Base-by-base conservation (phyloP, 208 protist genomes). In the Leishmania tropica region DNA sequence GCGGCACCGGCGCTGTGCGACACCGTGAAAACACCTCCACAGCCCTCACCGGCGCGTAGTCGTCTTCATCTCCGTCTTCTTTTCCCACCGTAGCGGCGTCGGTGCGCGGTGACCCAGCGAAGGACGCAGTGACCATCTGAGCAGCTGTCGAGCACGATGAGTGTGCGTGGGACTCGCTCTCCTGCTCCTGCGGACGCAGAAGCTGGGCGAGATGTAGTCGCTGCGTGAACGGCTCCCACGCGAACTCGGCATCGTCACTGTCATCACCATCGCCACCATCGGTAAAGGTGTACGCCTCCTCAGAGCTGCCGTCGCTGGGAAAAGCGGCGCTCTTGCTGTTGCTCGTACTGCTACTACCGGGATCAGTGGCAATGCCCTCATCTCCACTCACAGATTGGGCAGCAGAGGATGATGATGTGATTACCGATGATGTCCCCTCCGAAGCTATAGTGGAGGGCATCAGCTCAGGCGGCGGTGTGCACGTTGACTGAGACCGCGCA, bases 21-120 rank as follows among this genome's bases (percentile, higher is more conserved):
- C 64, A 51, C 8, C 67, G 51, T 56, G 64, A 42, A 51, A 37
- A 45, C 35, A 37, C 3, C 2, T 31, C 15, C 62, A 60, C 60
- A 11, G 70, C 68, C 42, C 75, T 85, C 54, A 89, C 86, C 2
- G 86, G 86, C 10, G 86, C 86, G 48, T 83, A 89, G 42, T 87
- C 78, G 42, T 79, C 78, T 13, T 81, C 81, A 7, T 81, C 78
- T 31, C 78, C 76, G 28, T 72, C 67, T 19, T 72, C 62, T 1
- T 42, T 45, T 13, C 40, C 42, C 53, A 48, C 21, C 37, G 19
- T 48, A 15, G 28, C 56, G 37, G 75, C 40, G 11, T 65, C 37
- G 21, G 53, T 6, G 47, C 11, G 37, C 40, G 37, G 10, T 35
- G 56, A 10, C 5, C 6, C 5, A 7, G 21, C 19, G 0, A 24